Evolutionary conservation across 345 rosid species (phyloP).

Genomic region (Mercurialis annua): DNA sequence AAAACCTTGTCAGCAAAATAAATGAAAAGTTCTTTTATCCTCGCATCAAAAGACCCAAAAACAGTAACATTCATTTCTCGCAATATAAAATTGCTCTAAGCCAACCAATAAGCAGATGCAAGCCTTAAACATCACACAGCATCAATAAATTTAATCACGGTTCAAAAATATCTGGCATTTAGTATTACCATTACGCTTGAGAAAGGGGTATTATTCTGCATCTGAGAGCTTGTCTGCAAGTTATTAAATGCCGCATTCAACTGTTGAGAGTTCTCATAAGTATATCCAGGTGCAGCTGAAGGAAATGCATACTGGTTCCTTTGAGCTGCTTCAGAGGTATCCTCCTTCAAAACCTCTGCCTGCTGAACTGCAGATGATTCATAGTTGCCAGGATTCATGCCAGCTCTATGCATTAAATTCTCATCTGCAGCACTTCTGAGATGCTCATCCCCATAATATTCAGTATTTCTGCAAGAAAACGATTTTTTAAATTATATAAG

Average conservation of each 20-base stretch:
- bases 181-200: constrained; percentile 73
- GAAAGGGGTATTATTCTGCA: constrained; percentile 64
- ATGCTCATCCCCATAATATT: constrained; percentile 72
- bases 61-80: neutral
- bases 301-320: constrained; percentile 70
- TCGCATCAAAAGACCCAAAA: neutral
- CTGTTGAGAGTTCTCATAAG: constrained; percentile 62
- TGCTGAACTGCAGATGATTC: constrained; percentile 58
- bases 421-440: constrained; percentile 53
- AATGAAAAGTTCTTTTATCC: neutral
- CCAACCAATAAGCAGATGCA: neutral
- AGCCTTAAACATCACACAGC: neutral
- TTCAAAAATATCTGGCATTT: neutral
- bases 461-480: constrained; percentile 52
- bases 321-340: constrained; percentile 50
- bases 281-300: constrained; percentile 60
- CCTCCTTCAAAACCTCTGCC: constrained; percentile 63
- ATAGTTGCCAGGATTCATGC: constrained; percentile 45
- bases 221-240: constrained; percentile 56
- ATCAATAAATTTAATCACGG: neutral
- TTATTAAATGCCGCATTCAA: constrained; percentile 54
- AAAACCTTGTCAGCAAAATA: constrained; percentile 2
- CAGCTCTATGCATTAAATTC: constrained; percentile 46
- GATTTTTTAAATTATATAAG: neutral
- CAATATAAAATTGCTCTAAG: neutral